Evolutionary conservation across 768 basidiomycete genomes (phyloP), one percentile per base, ranked within the genome.

Genomic region (Suillus lakei): DNA sequence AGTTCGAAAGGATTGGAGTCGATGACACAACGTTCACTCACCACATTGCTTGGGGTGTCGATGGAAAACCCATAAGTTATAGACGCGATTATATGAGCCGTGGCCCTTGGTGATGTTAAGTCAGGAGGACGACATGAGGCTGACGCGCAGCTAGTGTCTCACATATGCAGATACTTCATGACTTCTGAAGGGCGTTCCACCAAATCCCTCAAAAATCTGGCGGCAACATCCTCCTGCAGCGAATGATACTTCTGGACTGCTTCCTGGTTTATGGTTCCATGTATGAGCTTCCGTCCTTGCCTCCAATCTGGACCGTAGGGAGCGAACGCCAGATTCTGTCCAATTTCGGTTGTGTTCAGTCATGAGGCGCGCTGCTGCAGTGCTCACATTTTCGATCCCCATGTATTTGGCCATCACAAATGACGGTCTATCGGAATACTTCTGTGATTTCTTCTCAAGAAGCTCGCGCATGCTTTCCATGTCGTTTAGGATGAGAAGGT

Each of bases 391-490:
- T 36, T 63, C 62, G 36, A 63, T 34, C 7, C 62, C 62, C 50
- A 63, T 63, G n/a, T 58, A 41, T n/a, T 63, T 59, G 12, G 61
- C 64, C 64, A 63, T 65, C 18, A 62, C 16, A 48, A 65, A 65
- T 23, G 50, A 63, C 16, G 64, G 51, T 26, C 61, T 51, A 34
- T 65, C 61, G 34, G 61, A 63, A 64, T 77, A 76, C 16, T 68
- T 73, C 6, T 68, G 61, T 28, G 74, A 69, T 38, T 70, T 70
- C 56, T 77, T 76, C 28, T 77, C 76, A 34, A 78, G 66, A 10
- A 78, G 70, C 44, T 77, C 77, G 13, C 68, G 69, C 7, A 74
- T 73, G 21, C 72, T 74, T 69, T 75, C 59, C 10, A 64, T 53
- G 41, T 70, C 72, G 50, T 77, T 72, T 32, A 77, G 60, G 26